Evolutionary conservation across 2,329 filamentous ascomycete species (phyloP), one percentile per base, ranked within the genome.

Genomic region (Talaromyces sp.): DNA sequence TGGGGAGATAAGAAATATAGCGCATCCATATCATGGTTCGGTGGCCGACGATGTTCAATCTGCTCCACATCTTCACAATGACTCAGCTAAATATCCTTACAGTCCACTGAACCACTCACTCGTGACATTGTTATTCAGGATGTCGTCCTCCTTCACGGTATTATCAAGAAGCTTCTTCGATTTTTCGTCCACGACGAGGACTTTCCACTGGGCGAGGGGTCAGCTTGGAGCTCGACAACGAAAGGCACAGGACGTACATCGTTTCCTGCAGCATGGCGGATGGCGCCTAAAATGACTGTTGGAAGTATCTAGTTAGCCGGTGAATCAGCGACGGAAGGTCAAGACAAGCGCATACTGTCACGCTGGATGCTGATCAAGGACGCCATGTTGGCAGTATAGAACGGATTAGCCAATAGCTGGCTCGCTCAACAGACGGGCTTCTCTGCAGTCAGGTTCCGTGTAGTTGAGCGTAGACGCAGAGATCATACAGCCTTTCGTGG

Each of bases 121-220:
- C 70, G 93, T 94, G 78, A 99, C 91, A 77, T 97, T 97, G 79
- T 93, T 88, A 76, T 96, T 96, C 80, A 99, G 89, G 70, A 99
- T 96, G 74, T 97, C 92, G 86, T 99, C 94, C 82, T 97, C 91
- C 73, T 92, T 94, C 76, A 94, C 87, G 56, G 92, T 90, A 83
- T 94, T 96, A 79, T 96, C 90, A 72, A 99, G 85, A 72, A 99
- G 86, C 78, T 90, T 93, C 76, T 89, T 89, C 76, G 92, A 93
- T 64, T 83, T 84, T 70, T 91, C 88, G 80, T 99, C 95, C 72
- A 97, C 83, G 62, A 99, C 89, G 71, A 99, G 82, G 70, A 97
- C 91, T 86, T 98, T 99, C 95, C 95, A 99, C 93, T 97, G 70
- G 39, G 35, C 66, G 65, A 59, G 69, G 39, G 7, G 41, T 63